Evolutionary conservation across 495 filamentous ascomycete genomes (phyloP).

Genomic region (Penicillium roqueforti): DNA sequence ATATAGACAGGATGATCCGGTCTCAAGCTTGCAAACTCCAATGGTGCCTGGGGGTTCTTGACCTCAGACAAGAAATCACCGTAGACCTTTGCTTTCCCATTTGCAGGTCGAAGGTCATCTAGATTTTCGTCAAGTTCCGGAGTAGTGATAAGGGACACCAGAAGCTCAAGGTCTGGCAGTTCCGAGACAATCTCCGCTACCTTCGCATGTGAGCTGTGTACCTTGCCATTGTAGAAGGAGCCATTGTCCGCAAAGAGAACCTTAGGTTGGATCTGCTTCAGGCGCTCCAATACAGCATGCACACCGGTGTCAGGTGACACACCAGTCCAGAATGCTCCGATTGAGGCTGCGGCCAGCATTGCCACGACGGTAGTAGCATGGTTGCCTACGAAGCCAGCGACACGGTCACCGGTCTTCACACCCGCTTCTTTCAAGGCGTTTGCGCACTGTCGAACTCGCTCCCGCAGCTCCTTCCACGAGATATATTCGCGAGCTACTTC

Average conservation of each 20-base stretch:
- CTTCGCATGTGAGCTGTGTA: constrained; percentile 68
- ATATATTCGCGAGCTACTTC: constrained; percentile 63
- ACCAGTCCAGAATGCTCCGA: constrained; percentile 89
- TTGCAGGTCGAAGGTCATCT: constrained; percentile 39
- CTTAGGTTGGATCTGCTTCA: constrained; percentile 75
- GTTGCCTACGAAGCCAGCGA: constrained; percentile 86
- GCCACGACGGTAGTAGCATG: constrained; percentile 79
- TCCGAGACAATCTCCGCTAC: constrained; percentile 62
- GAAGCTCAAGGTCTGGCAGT: constrained; percentile 57
- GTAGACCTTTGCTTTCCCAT: constrained; percentile 51
- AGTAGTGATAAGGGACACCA: constrained; percentile 68
- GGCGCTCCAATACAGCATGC: constrained; percentile 73
- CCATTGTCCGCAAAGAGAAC: constrained; percentile 83
- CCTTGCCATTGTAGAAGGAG: constrained; percentile 82
- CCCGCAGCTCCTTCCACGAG: constrained; percentile 77
- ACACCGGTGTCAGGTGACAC: constrained; percentile 82
- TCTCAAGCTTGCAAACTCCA: constrained; percentile 68
- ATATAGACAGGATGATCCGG: constrained; percentile 88
- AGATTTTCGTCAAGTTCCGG: constrained; percentile 45
- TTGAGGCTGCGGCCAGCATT: constrained; percentile 72
- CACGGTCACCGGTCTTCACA: constrained; percentile 62
- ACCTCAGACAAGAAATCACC: constrained; percentile 45
- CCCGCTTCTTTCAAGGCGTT: constrained; percentile 62
- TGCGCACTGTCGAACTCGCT: constrained; percentile 69
- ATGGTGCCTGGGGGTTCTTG: constrained; percentile 38